Percentiles rank a stretch among this genome's conserved stretches.
Conservation (phyloP, 202 grass and related monocot species). For the Bolboschoenoplectus hybrid region DNA sequence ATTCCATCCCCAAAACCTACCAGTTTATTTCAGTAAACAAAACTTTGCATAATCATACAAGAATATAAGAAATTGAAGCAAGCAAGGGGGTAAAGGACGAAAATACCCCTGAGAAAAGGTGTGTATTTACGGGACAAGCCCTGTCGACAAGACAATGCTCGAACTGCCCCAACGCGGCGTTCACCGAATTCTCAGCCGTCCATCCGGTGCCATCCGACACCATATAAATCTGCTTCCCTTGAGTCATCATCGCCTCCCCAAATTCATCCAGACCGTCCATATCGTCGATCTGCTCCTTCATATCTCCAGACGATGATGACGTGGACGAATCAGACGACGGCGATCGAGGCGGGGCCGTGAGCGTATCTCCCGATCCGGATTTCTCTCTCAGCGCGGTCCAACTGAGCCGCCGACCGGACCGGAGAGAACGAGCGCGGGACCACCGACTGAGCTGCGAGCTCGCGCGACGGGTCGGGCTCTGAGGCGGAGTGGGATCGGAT, state of each 20-base stretch:
- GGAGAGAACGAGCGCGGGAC: slow-evolving; percentile 67
- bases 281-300: neutral
- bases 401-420: slow-evolving; percentile 54
- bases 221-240: slow-evolving; percentile 87
- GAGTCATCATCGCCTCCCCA: slow-evolving; percentile 4
- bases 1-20: neutral
- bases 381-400: slow-evolving; percentile 45
- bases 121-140: slow-evolving; percentile 67
- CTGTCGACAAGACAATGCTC: slow-evolving; percentile 79
- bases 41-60: neutral
- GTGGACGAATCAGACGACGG: slow-evolving; percentile 22
- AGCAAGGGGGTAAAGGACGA: neutral
- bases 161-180: slow-evolving; percentile 90
- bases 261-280: slow-evolving; percentile 38
- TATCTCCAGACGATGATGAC: neutral
- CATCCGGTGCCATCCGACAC: slow-evolving; percentile 95
- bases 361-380: neutral
- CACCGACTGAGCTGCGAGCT: slow-evolving; percentile 67
- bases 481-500: neutral
- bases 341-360: neutral
- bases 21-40: neutral
- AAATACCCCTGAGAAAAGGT: slow-evolving; percentile 87
- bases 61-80: neutral
- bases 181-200: slow-evolving; percentile 92
- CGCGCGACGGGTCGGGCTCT: slow-evolving; percentile 18